These are phyloP conservation scores for Hyphodiscus hymeniophilus DNA, from an alignment of 495 filamentous ascomycete genomes.

Conservation along the genomic window DNA sequence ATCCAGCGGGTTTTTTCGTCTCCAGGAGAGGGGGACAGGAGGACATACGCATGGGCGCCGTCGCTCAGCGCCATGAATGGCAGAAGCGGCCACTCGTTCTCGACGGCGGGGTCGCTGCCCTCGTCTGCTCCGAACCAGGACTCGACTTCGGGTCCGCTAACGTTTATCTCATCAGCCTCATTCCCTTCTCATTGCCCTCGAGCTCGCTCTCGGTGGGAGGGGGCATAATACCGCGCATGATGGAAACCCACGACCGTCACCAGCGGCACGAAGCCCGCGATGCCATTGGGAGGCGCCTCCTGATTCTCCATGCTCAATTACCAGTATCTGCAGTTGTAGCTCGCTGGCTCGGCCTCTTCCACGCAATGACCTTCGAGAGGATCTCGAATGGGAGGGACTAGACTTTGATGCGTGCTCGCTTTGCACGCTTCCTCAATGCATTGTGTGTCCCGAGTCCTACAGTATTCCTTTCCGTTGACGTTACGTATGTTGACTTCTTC, in stretches of 20 bases:
- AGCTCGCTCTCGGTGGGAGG: no score
- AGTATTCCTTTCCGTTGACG: no score
- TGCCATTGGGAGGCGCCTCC: slow-evolving; percentile 12
- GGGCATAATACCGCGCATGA: slow-evolving; percentile 63
- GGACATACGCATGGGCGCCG: slow-evolving; percentile 80
- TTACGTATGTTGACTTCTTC: no score
- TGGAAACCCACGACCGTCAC: slow-evolving; percentile 95
- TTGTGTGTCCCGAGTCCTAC: no score
- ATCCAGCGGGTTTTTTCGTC: neutral
- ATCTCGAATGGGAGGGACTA: no score
- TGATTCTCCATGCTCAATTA: slow-evolving; percentile 8
- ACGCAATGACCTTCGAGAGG: no score
- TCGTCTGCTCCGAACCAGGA: slow-evolving; percentile 77
- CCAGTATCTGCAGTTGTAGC: neutral
- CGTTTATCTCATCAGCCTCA: slow-evolving; percentile 5
- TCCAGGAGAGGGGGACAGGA: neutral
- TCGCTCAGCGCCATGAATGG: slow-evolving; percentile 98
- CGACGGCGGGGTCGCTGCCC: slow-evolving; percentile 67
- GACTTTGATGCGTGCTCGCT: no score
- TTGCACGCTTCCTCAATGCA: no score
- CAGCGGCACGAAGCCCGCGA: slow-evolving; percentile 51
- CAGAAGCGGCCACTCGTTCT: slow-evolving; percentile 87
- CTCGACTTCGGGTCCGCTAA: slow-evolving; percentile 89
- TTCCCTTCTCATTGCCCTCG: no score
- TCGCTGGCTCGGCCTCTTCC: no score